A percentile compares a stretch with the other conserved stretches of the same genome.
phyloP scores from a whole-genome alignment of 768 basidiomycete genomes.

The Tulasnella sp. region DNA sequence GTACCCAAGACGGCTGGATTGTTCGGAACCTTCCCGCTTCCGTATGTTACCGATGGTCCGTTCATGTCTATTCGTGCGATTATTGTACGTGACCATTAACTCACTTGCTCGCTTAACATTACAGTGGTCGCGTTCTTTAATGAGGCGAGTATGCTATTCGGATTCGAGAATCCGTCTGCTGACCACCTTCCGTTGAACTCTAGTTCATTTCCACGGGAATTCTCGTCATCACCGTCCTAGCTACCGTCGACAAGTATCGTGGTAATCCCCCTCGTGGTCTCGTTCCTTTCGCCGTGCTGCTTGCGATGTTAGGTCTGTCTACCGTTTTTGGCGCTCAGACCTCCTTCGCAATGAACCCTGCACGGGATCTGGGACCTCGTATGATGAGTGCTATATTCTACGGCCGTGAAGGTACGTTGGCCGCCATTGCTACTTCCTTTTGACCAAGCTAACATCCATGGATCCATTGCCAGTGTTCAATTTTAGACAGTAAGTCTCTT shows the following conservation, averaged over 20 bases:
- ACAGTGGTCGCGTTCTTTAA: conserved; percentile 35
- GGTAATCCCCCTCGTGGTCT: conserved; percentile 38
- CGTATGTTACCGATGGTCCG: conserved; percentile 26
- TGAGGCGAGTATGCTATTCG: neutral
- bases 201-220: conserved; percentile 47
- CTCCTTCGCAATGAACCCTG: conserved; percentile 54
- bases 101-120: neutral
- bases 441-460: neutral
- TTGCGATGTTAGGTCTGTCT: conserved; percentile 48
- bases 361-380: conserved; percentile 60
- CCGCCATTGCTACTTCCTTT: neutral
- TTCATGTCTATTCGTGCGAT: neutral
- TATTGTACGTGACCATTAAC: neutral
- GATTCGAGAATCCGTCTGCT: neutral
- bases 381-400: conserved; percentile 44
- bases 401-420: conserved; percentile 37
- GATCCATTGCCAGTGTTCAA: conserved; percentile 5
- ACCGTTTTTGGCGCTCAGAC: conserved; percentile 51
- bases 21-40: conserved; percentile 43
- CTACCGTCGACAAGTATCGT: conserved; percentile 43
- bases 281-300: conserved; percentile 42
- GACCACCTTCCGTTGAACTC: neutral
- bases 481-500: conserved; percentile 8
- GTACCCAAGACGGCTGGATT: conserved; percentile 39
- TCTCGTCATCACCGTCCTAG: conserved; percentile 42